Conservation (phyloP, 2,329 filamentous ascomycete species). For the Didymella pinodella region DNA sequence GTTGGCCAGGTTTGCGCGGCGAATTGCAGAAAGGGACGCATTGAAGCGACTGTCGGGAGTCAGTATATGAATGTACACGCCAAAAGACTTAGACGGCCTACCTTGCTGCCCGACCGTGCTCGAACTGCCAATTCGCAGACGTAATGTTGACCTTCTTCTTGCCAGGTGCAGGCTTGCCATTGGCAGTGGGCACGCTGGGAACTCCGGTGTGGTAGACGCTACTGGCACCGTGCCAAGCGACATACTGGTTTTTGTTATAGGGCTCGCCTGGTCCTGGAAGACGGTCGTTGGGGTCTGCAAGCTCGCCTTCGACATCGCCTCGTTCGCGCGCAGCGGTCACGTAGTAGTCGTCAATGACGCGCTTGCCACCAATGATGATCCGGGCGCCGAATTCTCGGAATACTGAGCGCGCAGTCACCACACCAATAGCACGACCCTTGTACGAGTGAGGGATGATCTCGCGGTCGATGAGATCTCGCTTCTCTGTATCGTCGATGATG, state of each 20-base stretch:
- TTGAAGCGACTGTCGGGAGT: conserved; percentile 77
- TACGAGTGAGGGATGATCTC: conserved; percentile 97
- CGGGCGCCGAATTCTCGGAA: conserved; percentile 95
- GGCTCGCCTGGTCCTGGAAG: conserved; percentile 76
- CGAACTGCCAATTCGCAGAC: conserved; percentile 94
- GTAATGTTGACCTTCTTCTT: conserved; percentile 90
- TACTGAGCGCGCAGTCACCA: conserved; percentile 94
- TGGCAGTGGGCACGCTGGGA: conserved; percentile 77
- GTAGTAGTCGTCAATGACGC: conserved; percentile 89
- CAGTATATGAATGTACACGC: conserved; percentile 17
- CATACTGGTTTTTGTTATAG: conserved; percentile 99
- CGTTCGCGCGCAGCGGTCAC: conserved; percentile 76
- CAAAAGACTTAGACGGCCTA: conserved; percentile 54
- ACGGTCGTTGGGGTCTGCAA: conserved; percentile 88
- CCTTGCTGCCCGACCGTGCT: conserved; percentile 92
- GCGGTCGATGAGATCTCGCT: conserved; percentile 92
- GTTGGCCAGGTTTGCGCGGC: conserved; percentile 68
- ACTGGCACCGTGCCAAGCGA: conserved; percentile 97
- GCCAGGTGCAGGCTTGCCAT: conserved; percentile 74
- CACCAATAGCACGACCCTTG: conserved; percentile 96
- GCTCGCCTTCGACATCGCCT: conserved; percentile 83
- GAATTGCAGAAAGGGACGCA: conserved; percentile 71
- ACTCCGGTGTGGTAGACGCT: conserved; percentile 89
- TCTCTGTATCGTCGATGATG: conserved; percentile 96
- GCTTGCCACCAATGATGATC: conserved; percentile 90